Evolutionary conservation across 1,139 yeast species (phyloP), one percentile per base, ranked within the genome.

Genomic region (Blastobotrys aristatus): DNA sequence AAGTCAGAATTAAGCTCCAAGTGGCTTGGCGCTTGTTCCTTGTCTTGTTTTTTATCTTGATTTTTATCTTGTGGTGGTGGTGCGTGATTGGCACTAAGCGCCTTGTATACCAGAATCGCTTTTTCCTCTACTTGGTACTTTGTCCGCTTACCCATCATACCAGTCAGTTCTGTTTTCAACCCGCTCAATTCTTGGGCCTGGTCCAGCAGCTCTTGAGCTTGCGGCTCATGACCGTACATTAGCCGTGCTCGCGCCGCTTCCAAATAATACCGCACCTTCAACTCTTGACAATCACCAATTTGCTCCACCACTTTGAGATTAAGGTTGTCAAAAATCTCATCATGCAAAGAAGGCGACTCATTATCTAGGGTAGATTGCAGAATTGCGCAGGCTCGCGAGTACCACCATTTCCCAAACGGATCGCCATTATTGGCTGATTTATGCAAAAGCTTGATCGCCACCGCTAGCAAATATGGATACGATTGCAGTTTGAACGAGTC

Each of bases 131-230:
- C 75, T 66, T 92, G 99, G 62, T 71, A 86, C 63, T 86, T 87
- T 2, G 98, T 90, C 62, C 94, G 75, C 61, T 83, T 85, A 4
- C 96, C 97, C 57, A 82, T 80, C 43, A 92, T 87, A 54, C 98
- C 98, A 1, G 97, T 84, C 43, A 90, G 68, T 0, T 83, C 76
- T 53, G 84, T 76, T 37, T 75, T 70, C 43, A 94, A 72, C 1
- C 79, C 77, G 0, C 95, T 80, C 11, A 51, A 43, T 16, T 72
- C 49, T 73, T 76, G 26, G 77, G 94, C 65, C 71, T 74, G 11
- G 65, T 68, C 58, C 77, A 74, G 27, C 74, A 72, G 8, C 77
- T 79, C 40, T 79, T 74, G 46, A 74, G 72, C 62, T 77, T 90
- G 34, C 79, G 75, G 55, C 71, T 82, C 56, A 79, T 80, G 55